A percentile compares a stretch with the other conserved stretches of the same genome.
Conservation (phyloP, 352 stramenopile species). For the Globisporangium abappressorium region DNA sequence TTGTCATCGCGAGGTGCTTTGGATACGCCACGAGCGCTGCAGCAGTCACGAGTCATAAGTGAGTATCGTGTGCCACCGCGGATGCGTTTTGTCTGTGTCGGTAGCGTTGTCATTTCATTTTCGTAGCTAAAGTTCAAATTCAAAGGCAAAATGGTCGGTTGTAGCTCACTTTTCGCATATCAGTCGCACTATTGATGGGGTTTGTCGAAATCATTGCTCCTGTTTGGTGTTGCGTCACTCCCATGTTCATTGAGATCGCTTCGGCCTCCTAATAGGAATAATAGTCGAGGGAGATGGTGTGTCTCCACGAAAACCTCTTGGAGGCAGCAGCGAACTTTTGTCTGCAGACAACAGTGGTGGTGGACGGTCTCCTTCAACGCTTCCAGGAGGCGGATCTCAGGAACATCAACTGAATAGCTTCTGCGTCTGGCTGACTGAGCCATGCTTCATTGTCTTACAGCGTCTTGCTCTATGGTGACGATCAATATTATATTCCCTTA, state of each 20-base stretch:
- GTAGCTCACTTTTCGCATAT: background rate
- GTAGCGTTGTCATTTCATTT: background rate
- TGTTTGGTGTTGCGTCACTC: too few species aligned
- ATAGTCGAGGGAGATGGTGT: too few species aligned
- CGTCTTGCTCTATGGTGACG: too few species aligned
- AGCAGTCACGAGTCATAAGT: background rate
- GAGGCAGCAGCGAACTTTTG: background rate
- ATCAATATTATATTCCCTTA: too few species aligned
- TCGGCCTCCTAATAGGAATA: too few species aligned
- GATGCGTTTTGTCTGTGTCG: background rate
- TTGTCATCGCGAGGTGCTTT: background rate
- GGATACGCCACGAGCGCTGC: background rate
- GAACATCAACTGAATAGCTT: background rate
- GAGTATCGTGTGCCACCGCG: background rate
- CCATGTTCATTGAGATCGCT: too few species aligned
- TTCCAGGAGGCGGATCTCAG: constrained; percentile 18
- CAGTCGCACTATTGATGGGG: background rate
- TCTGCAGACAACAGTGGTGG: background rate
- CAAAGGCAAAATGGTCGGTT: background rate
- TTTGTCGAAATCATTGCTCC: background rate
- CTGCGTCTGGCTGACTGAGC: background rate
- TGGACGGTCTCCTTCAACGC: constrained; percentile 8
- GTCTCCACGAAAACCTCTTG: background rate
- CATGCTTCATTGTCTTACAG: too few species aligned
- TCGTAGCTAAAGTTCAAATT: background rate